Evolutionary conservation across 495 filamentous ascomycete genomes (phyloP), one percentile per base, ranked within the genome.

Genomic region (Lophiotrema nucula): DNA sequence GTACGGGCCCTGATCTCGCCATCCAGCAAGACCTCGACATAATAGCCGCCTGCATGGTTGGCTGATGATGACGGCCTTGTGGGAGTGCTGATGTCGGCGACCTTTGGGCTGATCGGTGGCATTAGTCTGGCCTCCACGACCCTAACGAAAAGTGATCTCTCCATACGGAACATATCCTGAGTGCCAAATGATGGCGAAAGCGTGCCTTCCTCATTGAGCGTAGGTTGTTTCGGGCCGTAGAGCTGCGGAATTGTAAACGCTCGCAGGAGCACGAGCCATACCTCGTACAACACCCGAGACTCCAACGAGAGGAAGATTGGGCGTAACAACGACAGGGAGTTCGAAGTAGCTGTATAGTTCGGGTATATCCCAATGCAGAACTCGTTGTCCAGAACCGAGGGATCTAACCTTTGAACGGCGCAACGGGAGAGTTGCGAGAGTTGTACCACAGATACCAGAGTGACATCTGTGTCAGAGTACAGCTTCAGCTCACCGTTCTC

Each of bases 401-500:
- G 83, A 71, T 97, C 87, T 38, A 99, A 74, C 58, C 89, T 82
- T 66, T 97, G 93, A 45, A 97, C 84, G 1, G 95, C 88, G 67
- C 88, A 93, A 39, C 93, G 82, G 18, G 88, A 89, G 21, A 99
- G 76, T 66, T 95, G 89, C 19, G 89, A 87, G n/a, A 99, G 74
- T 56, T 95, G 90, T 47, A 99, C 87, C 48, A 87, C 80, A 16
- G 88, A 85, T 21, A 97, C 80, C 1, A 92, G 76, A 0, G 83
- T 83, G 38, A 88, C 83, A 56, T 95, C 90, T 44, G 86, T 80
- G 56, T 96, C 92, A 8, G 86, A 85, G 72, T 87, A 87, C 12
- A 99, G 79, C 69, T 92, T 95, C 66, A 99, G 89, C 68, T 92
- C 87, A 42, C 93, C 93, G 68, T 97, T 97, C 67, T 96, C 93